Evolutionary conservation across 2,329 filamentous ascomycete genomes (phyloP).

Genomic region (Colletotrichum nymphaeae): DNA sequence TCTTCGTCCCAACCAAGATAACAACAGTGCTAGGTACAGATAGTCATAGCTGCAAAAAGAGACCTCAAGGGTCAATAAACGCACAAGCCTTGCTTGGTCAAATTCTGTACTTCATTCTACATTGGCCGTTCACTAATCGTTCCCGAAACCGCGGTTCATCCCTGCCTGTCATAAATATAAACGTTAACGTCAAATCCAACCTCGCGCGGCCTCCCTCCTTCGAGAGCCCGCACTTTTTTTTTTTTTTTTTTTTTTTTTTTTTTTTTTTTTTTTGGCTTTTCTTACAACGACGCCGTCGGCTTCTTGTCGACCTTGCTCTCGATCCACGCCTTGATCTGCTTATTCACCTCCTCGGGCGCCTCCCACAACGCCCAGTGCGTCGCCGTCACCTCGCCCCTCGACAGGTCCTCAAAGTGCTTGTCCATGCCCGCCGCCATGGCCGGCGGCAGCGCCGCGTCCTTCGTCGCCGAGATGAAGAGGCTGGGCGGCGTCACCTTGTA

Average conservation of each 20-base stretch:
- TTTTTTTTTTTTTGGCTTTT: not conserved
- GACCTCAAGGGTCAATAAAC: not conserved
- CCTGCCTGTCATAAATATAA: not conserved
- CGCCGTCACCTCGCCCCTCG: conserved; percentile 72
- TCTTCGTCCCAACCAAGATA: not conserved
- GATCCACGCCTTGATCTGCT: conserved; percentile 75
- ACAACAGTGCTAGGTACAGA: not conserved
- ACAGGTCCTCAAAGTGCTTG: conserved; percentile 72
- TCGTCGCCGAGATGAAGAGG: conserved; percentile 79
- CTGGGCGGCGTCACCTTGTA: conserved; percentile 69
- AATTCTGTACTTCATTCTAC: not conserved
- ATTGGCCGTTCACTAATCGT: not conserved
- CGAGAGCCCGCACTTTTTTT: not conserved
- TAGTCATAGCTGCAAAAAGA: not conserved
- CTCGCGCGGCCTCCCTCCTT: not conserved
- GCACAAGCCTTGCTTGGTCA: not conserved
- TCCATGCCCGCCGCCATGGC: conserved; percentile 80
- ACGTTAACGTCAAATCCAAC: not conserved
- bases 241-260: not conserved
- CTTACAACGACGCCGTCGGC: conserved; percentile 28
- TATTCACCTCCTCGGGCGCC: conserved; percentile 77
- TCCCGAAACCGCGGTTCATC: not conserved
- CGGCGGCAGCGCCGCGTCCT: conserved; percentile 79
- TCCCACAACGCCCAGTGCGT: conserved; percentile 89
- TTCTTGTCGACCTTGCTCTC: conserved; percentile 44